Conservation (phyloP, 2,329 filamentous ascomycete species). For the Hypoxylon sp. region DNA sequence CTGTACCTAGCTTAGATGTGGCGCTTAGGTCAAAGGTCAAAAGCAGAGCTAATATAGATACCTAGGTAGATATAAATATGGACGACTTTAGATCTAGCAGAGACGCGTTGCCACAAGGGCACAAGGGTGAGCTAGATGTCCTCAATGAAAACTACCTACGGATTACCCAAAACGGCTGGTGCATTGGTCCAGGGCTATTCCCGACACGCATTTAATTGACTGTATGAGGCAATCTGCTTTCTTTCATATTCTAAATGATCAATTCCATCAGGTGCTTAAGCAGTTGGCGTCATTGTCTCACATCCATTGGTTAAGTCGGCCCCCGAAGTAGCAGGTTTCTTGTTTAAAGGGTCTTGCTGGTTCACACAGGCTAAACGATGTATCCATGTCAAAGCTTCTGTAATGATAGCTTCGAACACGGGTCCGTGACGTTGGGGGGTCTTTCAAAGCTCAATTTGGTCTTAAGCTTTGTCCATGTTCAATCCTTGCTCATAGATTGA, state of each 20-base stretch:
- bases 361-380: not conserved
- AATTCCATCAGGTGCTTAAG: not conserved
- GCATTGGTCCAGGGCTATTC: not conserved
- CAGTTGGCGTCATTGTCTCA: constrained; percentile 10
- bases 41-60: too few relatives aligned
- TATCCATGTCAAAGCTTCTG: not conserved
- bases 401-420: not conserved
- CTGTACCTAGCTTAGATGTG: too few relatives aligned
- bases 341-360: not conserved
- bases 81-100: too few relatives aligned
- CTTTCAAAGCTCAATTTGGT: not conserved
- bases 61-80: too few relatives aligned
- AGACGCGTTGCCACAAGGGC: not conserved
- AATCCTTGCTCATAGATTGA: too few relatives aligned
- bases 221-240: not conserved
- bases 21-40: too few relatives aligned
- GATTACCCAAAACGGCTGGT: not conserved
- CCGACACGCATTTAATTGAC: not conserved
- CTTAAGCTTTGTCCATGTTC: too few relatives aligned
- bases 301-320: not conserved
- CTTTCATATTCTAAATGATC: not conserved
- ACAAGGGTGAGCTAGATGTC: not conserved
- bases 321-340: not conserved
- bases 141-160: too few relatives aligned
- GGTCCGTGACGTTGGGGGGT: too few relatives aligned